A percentile compares a stretch with the other conserved stretches of the same genome.
These are phyloP conservation scores for Camillea tinctor DNA, from an alignment of 2,329 filamentous ascomycete species.

Conservation along the genomic window DNA sequence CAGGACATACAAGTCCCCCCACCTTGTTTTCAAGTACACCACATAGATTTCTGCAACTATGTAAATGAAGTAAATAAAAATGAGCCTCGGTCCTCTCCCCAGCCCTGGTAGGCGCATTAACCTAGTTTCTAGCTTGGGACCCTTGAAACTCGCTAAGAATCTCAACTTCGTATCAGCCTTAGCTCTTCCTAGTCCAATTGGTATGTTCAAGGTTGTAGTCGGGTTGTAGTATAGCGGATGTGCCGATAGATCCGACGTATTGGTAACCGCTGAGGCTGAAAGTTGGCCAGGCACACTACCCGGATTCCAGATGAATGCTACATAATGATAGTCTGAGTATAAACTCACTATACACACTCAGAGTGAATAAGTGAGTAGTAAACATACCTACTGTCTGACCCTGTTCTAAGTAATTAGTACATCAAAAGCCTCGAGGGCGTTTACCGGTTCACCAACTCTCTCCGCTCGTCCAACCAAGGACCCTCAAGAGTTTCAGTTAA, in stretches of 20 bases:
- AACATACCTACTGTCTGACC: no score
- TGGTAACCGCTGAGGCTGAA: background rate
- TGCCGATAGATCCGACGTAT: background rate
- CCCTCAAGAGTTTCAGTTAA: background rate
- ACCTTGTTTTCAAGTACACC: background rate
- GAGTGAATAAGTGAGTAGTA: background rate
- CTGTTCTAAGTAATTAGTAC: no score
- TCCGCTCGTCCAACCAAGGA: background rate
- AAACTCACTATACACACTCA: background rate
- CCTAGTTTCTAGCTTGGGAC: slow-evolving; percentile 17
- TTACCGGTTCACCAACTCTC: background rate
- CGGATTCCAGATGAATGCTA: no score
- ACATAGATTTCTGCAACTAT: background rate
- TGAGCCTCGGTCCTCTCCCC: background rate
- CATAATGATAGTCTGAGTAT: background rate
- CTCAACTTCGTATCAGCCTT: slow-evolving; percentile 49
- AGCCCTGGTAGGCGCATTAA: slow-evolving; percentile 6
- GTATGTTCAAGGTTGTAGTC: slow-evolving; percentile 4
- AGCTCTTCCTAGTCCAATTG: slow-evolving; percentile 8
- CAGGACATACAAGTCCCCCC: background rate
- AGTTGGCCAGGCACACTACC: background rate
- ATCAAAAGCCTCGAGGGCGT: background rate
- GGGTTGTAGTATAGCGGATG: background rate
- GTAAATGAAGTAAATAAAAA: background rate
- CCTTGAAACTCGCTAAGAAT: slow-evolving; percentile 58